These are phyloP conservation scores for Stellera chamaejasme DNA, from an alignment of 345 rosid genomes.

Conservation along the genomic window DNA sequence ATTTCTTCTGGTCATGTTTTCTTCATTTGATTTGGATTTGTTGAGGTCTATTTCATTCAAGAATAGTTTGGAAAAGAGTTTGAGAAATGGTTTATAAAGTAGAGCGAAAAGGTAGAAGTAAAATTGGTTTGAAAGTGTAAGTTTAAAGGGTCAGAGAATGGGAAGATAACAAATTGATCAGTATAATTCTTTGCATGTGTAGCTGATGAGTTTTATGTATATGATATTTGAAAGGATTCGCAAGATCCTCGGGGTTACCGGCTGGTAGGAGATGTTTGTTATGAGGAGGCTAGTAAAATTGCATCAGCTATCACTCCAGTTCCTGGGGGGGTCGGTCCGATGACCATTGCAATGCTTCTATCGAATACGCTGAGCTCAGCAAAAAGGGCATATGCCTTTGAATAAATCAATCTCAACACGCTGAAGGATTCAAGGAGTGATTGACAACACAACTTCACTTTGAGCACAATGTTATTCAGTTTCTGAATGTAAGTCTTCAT, in stretches of 20 bases:
- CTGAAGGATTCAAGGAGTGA: background rate
- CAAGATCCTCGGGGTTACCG: constrained; percentile 51
- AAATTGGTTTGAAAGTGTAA: too few relatives aligned
- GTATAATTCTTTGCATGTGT: background rate
- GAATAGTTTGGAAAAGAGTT: too few relatives aligned
- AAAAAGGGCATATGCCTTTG: constrained; percentile 39
- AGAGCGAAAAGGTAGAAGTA: too few relatives aligned
- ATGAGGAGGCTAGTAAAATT: constrained; percentile 65
- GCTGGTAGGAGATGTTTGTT: constrained; percentile 77
- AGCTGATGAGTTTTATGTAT: constrained; percentile 8
- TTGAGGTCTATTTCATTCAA: too few relatives aligned
- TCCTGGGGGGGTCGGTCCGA: constrained; percentile 91
- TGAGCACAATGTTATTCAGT: too few relatives aligned
- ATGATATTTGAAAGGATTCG: constrained; percentile 37
- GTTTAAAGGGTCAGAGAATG: too few relatives aligned
- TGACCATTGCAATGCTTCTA: constrained; percentile 91
- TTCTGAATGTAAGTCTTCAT: too few relatives aligned
- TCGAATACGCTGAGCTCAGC: constrained; percentile 74
- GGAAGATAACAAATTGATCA: too few relatives aligned
- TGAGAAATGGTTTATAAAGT: too few relatives aligned
- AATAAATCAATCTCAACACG: background rate
- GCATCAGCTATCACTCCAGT: constrained; percentile 81
- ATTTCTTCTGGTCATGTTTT: background rate
- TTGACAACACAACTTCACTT: background rate
- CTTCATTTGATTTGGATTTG: background rate